A percentile compares a stretch with the other conserved stretches of the same genome.
Evolutionary conservation across 139 green algal genomes (phyloP).

Genomic region (Micractinium conductrix): DNA sequence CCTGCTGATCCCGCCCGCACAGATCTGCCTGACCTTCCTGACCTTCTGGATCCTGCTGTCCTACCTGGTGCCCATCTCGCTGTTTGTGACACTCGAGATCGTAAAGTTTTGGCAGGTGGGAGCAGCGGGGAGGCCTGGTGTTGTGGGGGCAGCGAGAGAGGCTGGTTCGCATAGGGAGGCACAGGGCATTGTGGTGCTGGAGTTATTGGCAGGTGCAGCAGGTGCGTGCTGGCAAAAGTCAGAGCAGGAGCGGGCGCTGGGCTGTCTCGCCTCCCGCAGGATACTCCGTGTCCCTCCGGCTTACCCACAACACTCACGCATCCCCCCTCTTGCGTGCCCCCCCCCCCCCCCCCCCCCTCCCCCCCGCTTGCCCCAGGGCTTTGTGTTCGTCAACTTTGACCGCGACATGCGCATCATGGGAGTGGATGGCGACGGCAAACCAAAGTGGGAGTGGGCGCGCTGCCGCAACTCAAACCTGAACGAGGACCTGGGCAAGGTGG

Average conservation of each 20-base stretch:
- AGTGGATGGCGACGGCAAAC: conserved; percentile 72
- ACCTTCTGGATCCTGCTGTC: conserved; percentile 89
- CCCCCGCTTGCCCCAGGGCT: conserved; percentile 45
- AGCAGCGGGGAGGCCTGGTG: not conserved
- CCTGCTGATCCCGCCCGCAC: conserved; percentile 1
- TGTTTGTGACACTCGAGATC: conserved; percentile 98
- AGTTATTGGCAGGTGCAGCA: too few species aligned
- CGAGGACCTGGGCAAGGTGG: conserved; percentile 92
- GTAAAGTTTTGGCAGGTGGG: conserved; percentile 87
- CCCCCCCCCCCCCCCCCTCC: too few species aligned
- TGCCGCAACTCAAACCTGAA: conserved; percentile 96
- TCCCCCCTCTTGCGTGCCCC: too few species aligned
- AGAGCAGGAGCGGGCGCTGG: too few species aligned
- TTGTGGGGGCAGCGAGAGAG: too few species aligned
- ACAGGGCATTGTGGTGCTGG: too few species aligned
- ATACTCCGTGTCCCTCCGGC: too few species aligned
- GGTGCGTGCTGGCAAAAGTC: too few species aligned
- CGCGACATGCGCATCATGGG: conserved; percentile 84
- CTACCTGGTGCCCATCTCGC: conserved; percentile 97
- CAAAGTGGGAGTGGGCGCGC: conserved; percentile 64
- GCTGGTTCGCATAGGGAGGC: too few species aligned
- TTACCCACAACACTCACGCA: too few species aligned
- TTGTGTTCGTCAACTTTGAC: conserved; percentile 87
- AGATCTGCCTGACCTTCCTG: conserved; percentile 74
- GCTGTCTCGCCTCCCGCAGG: too few species aligned